Base-by-base conservation (phyloP, 164 flowering plant genomes). In the Chimonanthus praecox region DNA sequence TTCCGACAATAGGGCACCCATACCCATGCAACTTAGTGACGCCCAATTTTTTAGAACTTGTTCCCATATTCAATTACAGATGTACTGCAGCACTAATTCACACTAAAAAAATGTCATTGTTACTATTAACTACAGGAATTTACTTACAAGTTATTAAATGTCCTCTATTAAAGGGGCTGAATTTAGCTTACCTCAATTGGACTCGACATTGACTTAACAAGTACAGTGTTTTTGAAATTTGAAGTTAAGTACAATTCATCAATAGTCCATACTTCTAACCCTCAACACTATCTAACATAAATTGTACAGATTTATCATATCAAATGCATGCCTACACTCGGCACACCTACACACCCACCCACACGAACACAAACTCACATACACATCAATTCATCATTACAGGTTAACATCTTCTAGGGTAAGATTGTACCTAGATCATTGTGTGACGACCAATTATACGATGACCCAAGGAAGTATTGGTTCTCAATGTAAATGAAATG, bases 391-490 rank as follows among this genome's bases (percentile, higher is more conserved):
- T 54, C 15, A 54, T 54, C 60, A 54, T 54, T 54, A 9, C 43
- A 46, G 68, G 21, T 43, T 43, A 11, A 66, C 48, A 11, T 45
- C 68, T 45, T 43, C 44, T 5, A 66, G 66, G 47, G 6, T 45
- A 66, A 33, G 45, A 10, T 66, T 7, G 44, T 63, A 95, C 98
- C 98, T 74, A 90, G 68, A 75, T 95, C 92, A 77, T 83, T 93
- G 79, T 91, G 49, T 21, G 85, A 74, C 79, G 81, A 78, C 99
- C 99, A 94, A 77, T 88, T 89, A 82, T 80, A 94, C 16, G 98
- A 94, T 43, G 97, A 94, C 60, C 98, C 98, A 70, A 94, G 87
- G 82, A 93, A 93, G 79, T 91, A 93, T 85, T 91, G 97, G 75
- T 91, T 93, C 82, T 93, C 98, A 21, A 93, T 91, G 75, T 91